phyloP scores from a whole-genome alignment of 805 yeast species.

The Myxozyma udenii region DNA sequence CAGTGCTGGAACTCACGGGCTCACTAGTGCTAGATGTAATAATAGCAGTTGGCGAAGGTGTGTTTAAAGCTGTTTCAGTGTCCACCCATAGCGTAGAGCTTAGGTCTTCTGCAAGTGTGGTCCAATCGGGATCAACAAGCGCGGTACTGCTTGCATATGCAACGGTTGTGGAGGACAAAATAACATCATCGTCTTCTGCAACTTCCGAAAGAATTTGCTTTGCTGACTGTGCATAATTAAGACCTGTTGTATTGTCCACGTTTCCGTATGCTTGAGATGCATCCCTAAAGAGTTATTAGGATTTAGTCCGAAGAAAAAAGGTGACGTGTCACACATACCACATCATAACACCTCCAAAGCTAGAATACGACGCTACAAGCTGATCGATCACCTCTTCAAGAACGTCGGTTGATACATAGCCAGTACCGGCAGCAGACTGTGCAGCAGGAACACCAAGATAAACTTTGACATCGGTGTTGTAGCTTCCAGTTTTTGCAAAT shows the following conservation, averaged over 20 bases:
- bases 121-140: conserved; percentile 46
- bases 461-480: conserved; percentile 51
- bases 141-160: conserved; percentile 29
- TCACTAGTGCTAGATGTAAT: neutral
- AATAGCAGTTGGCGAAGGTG: conserved; percentile 1
- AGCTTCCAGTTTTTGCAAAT: conserved; percentile 52
- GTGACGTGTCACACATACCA: conserved; percentile 50
- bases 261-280: conserved; percentile 48
- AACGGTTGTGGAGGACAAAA: too few species aligned
- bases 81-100: neutral
- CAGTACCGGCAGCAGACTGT: conserved; percentile 52
- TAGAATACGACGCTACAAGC: conserved; percentile 31
- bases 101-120: conserved; percentile 36
- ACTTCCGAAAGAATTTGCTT: conserved; percentile 46
- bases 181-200: too few species aligned
- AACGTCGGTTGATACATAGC: conserved; percentile 50
- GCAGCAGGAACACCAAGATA: conserved; percentile 65
- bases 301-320: neutral
- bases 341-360: conserved; percentile 67
- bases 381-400: conserved; percentile 35
- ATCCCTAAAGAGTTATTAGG: conserved; percentile 52
- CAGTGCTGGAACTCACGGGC: neutral
- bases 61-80: neutral
- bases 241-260: conserved; percentile 37
- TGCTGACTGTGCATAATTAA: conserved; percentile 46